These are phyloP conservation scores for Cocos nucifera DNA, from an alignment of 176 grass and related monocot species.

Conservation along the genomic window DNA sequence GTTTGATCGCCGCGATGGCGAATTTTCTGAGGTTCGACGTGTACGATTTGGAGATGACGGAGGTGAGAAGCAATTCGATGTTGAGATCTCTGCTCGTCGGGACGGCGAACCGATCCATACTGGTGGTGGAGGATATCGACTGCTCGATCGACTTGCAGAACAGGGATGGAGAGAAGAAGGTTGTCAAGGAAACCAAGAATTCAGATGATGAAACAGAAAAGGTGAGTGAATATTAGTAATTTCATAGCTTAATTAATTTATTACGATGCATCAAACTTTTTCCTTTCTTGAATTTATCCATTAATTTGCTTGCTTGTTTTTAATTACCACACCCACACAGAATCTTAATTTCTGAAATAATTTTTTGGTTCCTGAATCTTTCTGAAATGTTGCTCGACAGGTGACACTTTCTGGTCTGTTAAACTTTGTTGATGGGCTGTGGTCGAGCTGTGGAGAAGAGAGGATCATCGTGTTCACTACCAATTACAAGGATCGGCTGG, in stretches of 20 bases:
- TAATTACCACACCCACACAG: too few species aligned
- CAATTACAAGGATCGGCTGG: constrained; percentile 77
- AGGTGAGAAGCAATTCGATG: constrained; percentile 37
- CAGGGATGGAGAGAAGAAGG: constrained; percentile 3
- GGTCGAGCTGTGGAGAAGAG: constrained; percentile 72
- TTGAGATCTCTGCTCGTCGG: constrained; percentile 57
- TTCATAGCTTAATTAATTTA: too few species aligned
- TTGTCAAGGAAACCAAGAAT: too few species aligned
- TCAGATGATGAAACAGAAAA: too few species aligned
- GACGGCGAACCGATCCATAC: constrained; percentile 51
- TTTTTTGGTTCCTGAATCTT: too few species aligned
- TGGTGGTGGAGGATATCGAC: constrained; percentile 85
- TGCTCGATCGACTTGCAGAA: constrained; percentile 46
- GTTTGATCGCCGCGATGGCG: constrained; percentile 88
- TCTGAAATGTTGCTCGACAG: constrained; percentile 1
- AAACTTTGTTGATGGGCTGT: constrained; percentile 77
- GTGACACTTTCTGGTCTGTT: constrained; percentile 68
- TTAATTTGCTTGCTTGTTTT: too few species aligned
- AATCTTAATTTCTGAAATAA: too few species aligned
- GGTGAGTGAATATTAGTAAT: too few species aligned
- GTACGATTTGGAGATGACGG: constrained; percentile 77
- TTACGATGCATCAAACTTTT: too few species aligned
- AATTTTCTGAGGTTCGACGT: constrained; percentile 75
- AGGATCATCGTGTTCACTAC: constrained; percentile 86
- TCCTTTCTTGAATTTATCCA: too few species aligned